Evolutionary conservation across 345 rosid species (phyloP).

Genomic region (Microcos paniculata): DNA sequence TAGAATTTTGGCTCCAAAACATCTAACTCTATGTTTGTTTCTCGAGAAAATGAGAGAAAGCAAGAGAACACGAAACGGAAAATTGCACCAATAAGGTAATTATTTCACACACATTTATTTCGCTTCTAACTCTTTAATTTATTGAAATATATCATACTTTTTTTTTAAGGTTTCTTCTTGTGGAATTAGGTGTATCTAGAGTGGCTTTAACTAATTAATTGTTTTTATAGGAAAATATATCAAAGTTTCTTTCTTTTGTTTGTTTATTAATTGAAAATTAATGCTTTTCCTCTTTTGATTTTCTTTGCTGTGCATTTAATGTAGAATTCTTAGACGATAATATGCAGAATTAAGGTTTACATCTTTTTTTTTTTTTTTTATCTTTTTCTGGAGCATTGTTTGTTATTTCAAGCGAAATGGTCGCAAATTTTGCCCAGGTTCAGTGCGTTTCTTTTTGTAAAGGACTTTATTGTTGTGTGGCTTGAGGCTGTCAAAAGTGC

Average conservation of each 20-base stretch:
- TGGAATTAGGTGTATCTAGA: not conserved
- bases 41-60: not conserved
- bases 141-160: not conserved
- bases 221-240: not conserved
- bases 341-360: too few species aligned
- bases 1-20: not conserved
- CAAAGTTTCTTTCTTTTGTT: not conserved
- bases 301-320: too few species aligned
- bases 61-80: not conserved
- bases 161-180: not conserved
- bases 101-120: not conserved
- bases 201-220: not conserved
- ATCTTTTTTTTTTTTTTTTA: too few species aligned
- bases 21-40: not conserved
- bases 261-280: not conserved
- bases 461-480: not conserved
- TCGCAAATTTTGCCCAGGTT: not conserved
- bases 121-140: not conserved
- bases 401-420: not conserved
- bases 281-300: not conserved
- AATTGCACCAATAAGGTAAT: not conserved
- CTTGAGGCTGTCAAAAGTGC: not conserved
- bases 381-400: not conserved
- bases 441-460: conserved; percentile 5
- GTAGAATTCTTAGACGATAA: not conserved